These are phyloP conservation scores for Mortierella sp. DNA, from an alignment of 371 early-diverging fungal species.

Conservation along the genomic window DNA sequence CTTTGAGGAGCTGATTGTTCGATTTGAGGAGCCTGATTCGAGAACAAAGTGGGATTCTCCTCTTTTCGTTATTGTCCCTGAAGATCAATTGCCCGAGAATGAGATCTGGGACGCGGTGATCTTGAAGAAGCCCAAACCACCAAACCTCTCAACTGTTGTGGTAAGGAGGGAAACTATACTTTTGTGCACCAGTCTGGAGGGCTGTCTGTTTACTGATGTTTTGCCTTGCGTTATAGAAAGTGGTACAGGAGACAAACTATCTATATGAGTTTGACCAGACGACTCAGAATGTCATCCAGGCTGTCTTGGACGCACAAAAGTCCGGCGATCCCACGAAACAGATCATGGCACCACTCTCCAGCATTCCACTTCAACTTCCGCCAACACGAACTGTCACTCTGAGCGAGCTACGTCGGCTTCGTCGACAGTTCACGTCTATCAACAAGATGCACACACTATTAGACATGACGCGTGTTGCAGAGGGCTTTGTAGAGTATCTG, in stretches of 20 bases:
- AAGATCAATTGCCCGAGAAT: conserved; percentile 73
- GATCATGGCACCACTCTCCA: conserved; percentile 72
- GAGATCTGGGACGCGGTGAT: conserved; percentile 85
- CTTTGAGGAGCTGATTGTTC: conserved; percentile 85
- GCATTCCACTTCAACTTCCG: conserved; percentile 56
- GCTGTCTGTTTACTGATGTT: background rate
- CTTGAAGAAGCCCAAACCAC: conserved; percentile 81
- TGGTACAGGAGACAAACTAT: conserved; percentile 90
- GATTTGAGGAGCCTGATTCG: conserved; percentile 96
- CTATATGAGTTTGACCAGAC: conserved; percentile 89
- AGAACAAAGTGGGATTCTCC: conserved; percentile 96
- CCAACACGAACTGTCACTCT: conserved; percentile 82
- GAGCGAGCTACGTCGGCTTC: conserved; percentile 83
- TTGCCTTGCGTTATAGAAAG: conserved; percentile 64
- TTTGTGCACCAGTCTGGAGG: no score
- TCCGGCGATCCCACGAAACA: conserved; percentile 70
- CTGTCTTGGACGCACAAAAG: conserved; percentile 81
- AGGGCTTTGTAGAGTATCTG: conserved; percentile 90
- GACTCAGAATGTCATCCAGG: conserved; percentile 83
- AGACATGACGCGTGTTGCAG: conserved; percentile 75
- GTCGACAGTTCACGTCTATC: conserved; percentile 87
- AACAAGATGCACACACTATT: conserved; percentile 85
- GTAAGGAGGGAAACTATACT: conserved; percentile 41
- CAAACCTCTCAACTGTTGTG: conserved; percentile 83
- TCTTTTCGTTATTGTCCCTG: conserved; percentile 84